A percentile compares a stretch with the other conserved stretches of the same genome.
These are phyloP conservation scores for Cytidiella melzeri DNA, from an alignment of 768 basidiomycete species.

Conservation along the genomic window DNA sequence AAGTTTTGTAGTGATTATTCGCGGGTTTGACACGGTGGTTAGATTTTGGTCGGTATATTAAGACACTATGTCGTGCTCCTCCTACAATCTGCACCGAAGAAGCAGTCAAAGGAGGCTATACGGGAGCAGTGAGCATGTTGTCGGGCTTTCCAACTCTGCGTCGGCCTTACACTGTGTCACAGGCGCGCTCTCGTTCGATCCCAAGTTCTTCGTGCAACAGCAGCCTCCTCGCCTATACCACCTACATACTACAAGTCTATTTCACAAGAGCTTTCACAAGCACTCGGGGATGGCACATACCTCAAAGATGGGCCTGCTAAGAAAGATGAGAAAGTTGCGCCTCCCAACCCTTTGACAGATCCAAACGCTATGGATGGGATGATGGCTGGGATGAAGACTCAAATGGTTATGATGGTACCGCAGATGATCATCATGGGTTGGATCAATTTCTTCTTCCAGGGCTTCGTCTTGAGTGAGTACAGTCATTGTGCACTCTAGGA, in stretches of 20 bases:
- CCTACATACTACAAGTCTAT: slow-evolving; percentile 66
- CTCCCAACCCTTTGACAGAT: slow-evolving; percentile 84
- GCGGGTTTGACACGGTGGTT: slow-evolving; percentile 4
- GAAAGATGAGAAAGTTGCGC: slow-evolving; percentile 44
- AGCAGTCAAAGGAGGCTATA: slow-evolving; percentile 65
- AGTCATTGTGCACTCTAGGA: background rate
- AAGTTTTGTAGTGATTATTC: background rate
- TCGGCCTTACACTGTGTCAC: slow-evolving; percentile 8
- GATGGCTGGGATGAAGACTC: slow-evolving; percentile 99
- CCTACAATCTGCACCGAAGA: slow-evolving; percentile 81
- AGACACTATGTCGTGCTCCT: slow-evolving; percentile 89
- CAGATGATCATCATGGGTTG: slow-evolving; percentile 99
- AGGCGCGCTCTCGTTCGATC: slow-evolving; percentile 78
- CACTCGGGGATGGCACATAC: slow-evolving; percentile 71
- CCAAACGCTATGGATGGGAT: slow-evolving; percentile 94
- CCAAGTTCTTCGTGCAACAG: slow-evolving; percentile 76
- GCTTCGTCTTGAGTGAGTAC: slow-evolving; percentile 90
- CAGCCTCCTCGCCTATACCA: slow-evolving; percentile 77
- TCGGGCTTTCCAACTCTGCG: background rate
- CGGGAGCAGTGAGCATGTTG: slow-evolving; percentile 79
- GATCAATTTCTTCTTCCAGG: slow-evolving; percentile 99
- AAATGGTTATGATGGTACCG: slow-evolving; percentile 98
- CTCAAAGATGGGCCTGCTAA: slow-evolving; percentile 81
- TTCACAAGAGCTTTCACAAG: slow-evolving; percentile 64
- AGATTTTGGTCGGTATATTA: slow-evolving; percentile 91